Conservation (phyloP, 495 filamentous ascomycete species). For the Barbatosphaeria neglecta region DNA sequence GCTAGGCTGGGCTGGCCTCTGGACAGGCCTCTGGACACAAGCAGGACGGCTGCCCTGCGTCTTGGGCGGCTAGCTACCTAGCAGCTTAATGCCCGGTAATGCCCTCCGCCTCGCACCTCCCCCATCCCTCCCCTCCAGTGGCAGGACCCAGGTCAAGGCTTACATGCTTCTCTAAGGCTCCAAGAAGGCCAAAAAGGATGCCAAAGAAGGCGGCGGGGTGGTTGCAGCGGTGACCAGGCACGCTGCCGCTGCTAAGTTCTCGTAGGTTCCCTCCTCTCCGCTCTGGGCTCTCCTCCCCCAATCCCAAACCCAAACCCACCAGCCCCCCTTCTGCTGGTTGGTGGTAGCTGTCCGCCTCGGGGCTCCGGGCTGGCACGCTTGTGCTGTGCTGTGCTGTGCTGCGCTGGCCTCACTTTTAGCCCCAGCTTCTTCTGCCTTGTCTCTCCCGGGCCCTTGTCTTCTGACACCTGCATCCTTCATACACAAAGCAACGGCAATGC, state of each 20-base stretch:
- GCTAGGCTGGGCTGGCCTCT: neutral
- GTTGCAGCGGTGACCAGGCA: slow-evolving; percentile 41
- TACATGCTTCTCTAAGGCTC: slow-evolving; percentile 18
- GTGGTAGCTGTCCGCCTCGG: too few species aligned
- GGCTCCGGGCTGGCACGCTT: too few species aligned
- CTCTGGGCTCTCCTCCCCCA: too few species aligned
- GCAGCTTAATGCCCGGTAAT: neutral
- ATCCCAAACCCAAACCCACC: too few species aligned
- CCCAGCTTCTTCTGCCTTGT: neutral
- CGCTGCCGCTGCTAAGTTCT: slow-evolving; percentile 30
- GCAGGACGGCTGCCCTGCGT: neutral
- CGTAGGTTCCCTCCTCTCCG: slow-evolving; percentile 20
- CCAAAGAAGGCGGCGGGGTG: slow-evolving; percentile 37
- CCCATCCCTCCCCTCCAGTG: neutral
- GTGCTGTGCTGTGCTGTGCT: neutral
- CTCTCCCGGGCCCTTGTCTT: neutral
- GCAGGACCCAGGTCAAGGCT: slow-evolving; percentile 2
- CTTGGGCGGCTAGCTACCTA: neutral
- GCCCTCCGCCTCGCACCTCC: neutral
- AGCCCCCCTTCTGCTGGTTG: too few species aligned
- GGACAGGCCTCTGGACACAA: neutral
- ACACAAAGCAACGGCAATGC: slow-evolving; percentile 16
- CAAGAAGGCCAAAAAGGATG: slow-evolving; percentile 42
- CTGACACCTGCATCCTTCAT: slow-evolving; percentile 15
- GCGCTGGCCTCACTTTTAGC: neutral